phyloP scores from a whole-genome alignment of 2,329 filamentous ascomycete genomes.

The Trichoderma harzianum region DNA sequence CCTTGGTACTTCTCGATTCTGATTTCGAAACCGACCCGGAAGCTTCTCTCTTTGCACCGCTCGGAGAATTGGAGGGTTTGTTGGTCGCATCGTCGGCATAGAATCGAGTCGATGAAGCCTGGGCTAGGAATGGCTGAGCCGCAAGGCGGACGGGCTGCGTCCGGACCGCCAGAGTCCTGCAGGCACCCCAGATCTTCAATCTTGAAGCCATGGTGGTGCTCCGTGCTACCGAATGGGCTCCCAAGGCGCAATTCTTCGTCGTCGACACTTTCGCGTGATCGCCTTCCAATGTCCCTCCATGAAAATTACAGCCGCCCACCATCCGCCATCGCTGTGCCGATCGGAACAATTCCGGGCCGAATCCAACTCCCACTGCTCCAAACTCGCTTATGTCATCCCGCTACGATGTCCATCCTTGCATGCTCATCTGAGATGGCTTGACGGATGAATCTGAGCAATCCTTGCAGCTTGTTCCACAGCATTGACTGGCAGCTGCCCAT shows the following conservation, averaged over 20 bases:
- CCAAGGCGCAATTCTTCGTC: constrained; percentile 17
- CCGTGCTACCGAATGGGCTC: constrained; percentile 2
- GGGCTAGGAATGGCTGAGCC: constrained; percentile 24
- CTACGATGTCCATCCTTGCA: neutral
- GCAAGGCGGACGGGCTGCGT: constrained; percentile 28
- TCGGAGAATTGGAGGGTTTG: constrained; percentile 25
- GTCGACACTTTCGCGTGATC: constrained; percentile 15
- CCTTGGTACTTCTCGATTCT: neutral
- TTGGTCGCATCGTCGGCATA: constrained; percentile 35
- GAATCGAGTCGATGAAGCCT: constrained; percentile 25
- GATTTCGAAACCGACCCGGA: neutral
- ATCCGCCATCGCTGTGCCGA: neutral
- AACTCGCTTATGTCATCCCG: constrained; percentile 3
- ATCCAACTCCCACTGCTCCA: neutral
- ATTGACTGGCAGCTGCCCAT: constrained; percentile 8
- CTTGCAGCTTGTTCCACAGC: constrained; percentile 1
- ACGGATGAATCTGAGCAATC: constrained; percentile 6
- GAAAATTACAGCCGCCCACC: constrained; percentile 20
- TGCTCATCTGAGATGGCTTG: constrained; percentile 8
- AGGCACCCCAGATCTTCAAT: constrained; percentile 34
- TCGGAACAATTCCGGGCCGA: constrained; percentile 24
- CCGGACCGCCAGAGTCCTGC: constrained; percentile 33
- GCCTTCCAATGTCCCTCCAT: neutral
- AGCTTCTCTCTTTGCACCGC: neutral
- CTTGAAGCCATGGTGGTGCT: constrained; percentile 34